Percentiles rank a stretch among this genome's conserved stretches.
Conservation (phyloP, 108 stramenopile genomes). For the Cyclotella choctawhatcheeana region DNA sequence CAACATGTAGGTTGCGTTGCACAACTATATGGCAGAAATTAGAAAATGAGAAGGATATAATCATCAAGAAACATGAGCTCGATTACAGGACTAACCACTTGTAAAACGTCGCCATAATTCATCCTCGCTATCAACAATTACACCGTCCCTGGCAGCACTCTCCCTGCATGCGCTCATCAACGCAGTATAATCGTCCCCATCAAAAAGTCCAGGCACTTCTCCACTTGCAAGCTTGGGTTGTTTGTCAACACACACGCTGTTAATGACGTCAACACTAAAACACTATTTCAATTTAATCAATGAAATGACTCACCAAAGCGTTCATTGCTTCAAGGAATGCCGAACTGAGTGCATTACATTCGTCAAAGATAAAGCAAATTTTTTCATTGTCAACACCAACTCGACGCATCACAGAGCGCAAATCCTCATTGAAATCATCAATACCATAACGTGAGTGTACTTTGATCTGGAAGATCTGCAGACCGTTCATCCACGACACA, state of each 20-base stretch:
- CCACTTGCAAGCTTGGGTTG: slow-evolving; percentile 98
- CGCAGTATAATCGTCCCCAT: slow-evolving; percentile 95
- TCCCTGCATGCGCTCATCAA: slow-evolving; percentile 94
- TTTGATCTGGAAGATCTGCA: slow-evolving; percentile 96
- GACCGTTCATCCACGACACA: slow-evolving; percentile 98
- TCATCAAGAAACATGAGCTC: background rate
- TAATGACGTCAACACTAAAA: too few relatives aligned
- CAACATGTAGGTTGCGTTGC: slow-evolving; percentile 98
- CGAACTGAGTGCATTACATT: slow-evolving; percentile 89
- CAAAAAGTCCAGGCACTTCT: slow-evolving; percentile 99
- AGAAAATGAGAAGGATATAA: background rate
- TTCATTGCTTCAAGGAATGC: slow-evolving; percentile 99
- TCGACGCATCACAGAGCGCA: slow-evolving; percentile 90
- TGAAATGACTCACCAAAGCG: too few relatives aligned
- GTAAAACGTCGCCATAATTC: slow-evolving; percentile 94
- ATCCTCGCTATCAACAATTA: slow-evolving; percentile 93
- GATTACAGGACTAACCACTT: background rate
- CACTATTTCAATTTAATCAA: too few relatives aligned
- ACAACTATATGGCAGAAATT: slow-evolving; percentile 51
- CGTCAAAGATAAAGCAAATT: slow-evolving; percentile 99
- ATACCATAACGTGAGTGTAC: slow-evolving; percentile 90
- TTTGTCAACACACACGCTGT: too few relatives aligned
- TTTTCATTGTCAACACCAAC: slow-evolving; percentile 97
- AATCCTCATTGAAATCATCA: slow-evolving; percentile 97
- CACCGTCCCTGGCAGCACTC: slow-evolving; percentile 82